Evolutionary conservation across 805 yeast genomes (phyloP), one percentile per base, ranked within the genome.

Genomic region (Kodamaea sagamina): DNA sequence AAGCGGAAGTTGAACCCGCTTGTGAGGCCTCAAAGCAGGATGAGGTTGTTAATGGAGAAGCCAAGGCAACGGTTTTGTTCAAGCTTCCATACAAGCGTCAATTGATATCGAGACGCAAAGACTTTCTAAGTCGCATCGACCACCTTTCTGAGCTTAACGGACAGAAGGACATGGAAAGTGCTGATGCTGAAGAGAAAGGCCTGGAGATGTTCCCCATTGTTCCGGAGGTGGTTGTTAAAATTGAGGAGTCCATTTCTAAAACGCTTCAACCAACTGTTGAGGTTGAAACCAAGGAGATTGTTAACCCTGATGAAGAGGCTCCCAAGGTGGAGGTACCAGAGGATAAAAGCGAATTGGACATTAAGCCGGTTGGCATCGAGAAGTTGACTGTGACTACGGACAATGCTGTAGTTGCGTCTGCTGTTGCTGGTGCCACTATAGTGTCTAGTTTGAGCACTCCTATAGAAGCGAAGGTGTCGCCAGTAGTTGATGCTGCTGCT

Each of bases 71-170:
- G 11, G 37, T 44, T 4, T 46, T 54, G 16, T 48, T 54, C 34
- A 52, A 53, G 28, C n/a, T 59, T 6, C 67, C 68, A 4, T 61
- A 49, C 48, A 57, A 52, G 38, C 50, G 52, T 38, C 62, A 54
- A 22, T 46, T 66, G 6, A 37, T 59, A 18, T 47, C 55, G 4
- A 53, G 51, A 16, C 55, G 53, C 22, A 51, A 48, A 26, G 48
- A 46, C 8, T 41, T 49, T n/a, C 46, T 47, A n/a, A 41, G 26
- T 6, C 32, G 44, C 6, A 42, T 46, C 17, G 35, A 36, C 13
- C 32, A 39, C 15, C 28, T 43, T 13, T 29, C 34, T 15, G 34
- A 29, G 18, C n/a, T 6, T 3, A 39, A 36, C 3, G 32, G 27
- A 10, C 18, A 16, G 29, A 15, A 35, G 38, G 42, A 17, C 35